Percentiles rank a stretch among this genome's conserved stretches.
These are phyloP conservation scores for Phytophthora europaea DNA, from an alignment of 352 stramenopile species.

Conservation along the genomic window DNA sequence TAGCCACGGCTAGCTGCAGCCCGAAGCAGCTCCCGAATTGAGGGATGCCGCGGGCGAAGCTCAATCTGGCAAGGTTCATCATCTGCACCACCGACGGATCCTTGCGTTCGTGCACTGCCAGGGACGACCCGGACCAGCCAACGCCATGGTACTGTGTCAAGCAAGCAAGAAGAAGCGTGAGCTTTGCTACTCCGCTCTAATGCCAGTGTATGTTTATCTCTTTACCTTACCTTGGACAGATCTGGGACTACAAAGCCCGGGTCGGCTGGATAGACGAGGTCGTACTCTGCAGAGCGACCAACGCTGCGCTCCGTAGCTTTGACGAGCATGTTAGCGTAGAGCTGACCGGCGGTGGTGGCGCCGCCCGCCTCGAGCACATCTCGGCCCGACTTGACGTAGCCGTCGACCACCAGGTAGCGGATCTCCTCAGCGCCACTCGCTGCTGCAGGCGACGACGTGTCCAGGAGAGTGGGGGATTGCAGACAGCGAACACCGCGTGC, in stretches of 20 bases:
- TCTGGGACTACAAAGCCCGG: slow-evolving; percentile 61
- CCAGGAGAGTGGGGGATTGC: slow-evolving; percentile 11
- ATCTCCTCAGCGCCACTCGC: slow-evolving; percentile 27
- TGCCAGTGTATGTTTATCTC: no score
- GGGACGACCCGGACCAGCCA: slow-evolving; percentile 82
- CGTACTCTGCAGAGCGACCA: slow-evolving; percentile 52
- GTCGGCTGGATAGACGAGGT: slow-evolving; percentile 75
- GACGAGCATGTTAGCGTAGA: slow-evolving; percentile 79
- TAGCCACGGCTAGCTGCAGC: slow-evolving; percentile 67
- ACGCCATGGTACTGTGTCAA: slow-evolving; percentile 64
- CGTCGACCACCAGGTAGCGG: slow-evolving; percentile 79
- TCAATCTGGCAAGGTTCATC: slow-evolving; percentile 48
- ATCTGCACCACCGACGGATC: slow-evolving; percentile 63
- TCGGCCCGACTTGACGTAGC: slow-evolving; percentile 69
- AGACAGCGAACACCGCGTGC: background rate
- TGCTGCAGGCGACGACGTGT: slow-evolving; percentile 19
- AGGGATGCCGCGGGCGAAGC: slow-evolving; percentile 63
- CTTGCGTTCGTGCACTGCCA: slow-evolving; percentile 68
- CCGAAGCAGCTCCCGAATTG: slow-evolving; percentile 87
- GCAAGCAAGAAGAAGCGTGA: slow-evolving; percentile 4
- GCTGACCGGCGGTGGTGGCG: slow-evolving; percentile 70
- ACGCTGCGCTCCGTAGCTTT: slow-evolving; percentile 53
- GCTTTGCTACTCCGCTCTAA: background rate
- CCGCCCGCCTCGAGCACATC: slow-evolving; percentile 69
- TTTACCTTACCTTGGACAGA: slow-evolving; percentile 47